phyloP scores from a whole-genome alignment of 2,329 filamentous ascomycete genomes.

The Alternaria burnsii region DNA sequence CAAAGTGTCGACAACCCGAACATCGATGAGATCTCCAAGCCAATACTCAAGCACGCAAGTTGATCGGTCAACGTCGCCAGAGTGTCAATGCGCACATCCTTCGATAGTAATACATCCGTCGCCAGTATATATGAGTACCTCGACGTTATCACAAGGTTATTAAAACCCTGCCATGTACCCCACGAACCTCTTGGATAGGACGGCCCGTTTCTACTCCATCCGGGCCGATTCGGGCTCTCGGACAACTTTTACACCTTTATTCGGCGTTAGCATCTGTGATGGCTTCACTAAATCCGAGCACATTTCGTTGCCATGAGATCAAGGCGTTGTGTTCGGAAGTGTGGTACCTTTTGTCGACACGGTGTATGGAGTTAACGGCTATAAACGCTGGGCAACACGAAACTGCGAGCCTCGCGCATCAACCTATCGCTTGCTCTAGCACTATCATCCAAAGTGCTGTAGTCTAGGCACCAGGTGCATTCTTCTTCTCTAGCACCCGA shows the following conservation, averaged over 20 bases:
- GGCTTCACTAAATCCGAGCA: background rate
- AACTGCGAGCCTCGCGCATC: background rate
- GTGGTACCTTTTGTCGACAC: background rate
- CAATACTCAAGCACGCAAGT: constrained; percentile 9
- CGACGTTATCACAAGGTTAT: background rate
- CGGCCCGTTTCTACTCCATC: background rate
- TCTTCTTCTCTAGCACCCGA: background rate
- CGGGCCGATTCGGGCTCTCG: background rate
- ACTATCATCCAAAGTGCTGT: background rate
- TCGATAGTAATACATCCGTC: constrained; percentile 6
- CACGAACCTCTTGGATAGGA: background rate
- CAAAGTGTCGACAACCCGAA: constrained; percentile 10
- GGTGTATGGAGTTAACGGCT: constrained; percentile 9
- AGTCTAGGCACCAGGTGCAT: background rate
- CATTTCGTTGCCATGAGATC: background rate
- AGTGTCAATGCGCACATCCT: constrained; percentile 15
- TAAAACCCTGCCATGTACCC: background rate
- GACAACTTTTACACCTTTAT: background rate
- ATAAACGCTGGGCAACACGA: background rate
- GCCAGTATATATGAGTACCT: constrained; percentile 1
- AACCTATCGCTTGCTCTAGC: background rate
- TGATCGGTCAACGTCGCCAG: constrained; percentile 15
- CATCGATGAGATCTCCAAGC: constrained; percentile 10
- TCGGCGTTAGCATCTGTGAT: background rate
- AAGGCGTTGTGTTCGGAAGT: background rate